phyloP scores from a whole-genome alignment of 345 rosid species.

The Zanthoxylum bungeanum region DNA sequence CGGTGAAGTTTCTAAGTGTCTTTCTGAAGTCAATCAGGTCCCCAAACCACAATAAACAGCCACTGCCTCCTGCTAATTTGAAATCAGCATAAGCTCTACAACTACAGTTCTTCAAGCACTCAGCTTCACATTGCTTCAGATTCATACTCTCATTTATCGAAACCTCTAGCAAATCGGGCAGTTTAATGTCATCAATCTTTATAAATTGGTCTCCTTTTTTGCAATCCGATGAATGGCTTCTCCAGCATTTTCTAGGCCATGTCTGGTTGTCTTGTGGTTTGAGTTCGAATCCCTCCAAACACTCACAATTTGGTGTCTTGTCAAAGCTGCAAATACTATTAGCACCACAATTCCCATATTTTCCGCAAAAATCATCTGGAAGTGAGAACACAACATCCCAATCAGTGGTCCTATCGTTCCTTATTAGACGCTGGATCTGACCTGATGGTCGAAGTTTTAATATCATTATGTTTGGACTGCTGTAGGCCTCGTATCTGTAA shows the following conservation, averaged over 20 bases:
- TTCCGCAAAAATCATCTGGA: slow-evolving; percentile 26
- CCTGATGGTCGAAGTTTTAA: not conserved
- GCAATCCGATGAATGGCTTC: not conserved
- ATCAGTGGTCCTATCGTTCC: slow-evolving; percentile 10
- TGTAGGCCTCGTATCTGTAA: slow-evolving; percentile 15
- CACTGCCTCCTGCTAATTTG: slow-evolving; percentile 9
- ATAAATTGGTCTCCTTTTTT: not conserved
- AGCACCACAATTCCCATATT: slow-evolving; percentile 20
- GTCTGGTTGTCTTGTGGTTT: slow-evolving; percentile 17
- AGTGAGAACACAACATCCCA: slow-evolving; percentile 13
- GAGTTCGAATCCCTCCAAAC: slow-evolving; percentile 28
- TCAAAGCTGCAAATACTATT: slow-evolving; percentile 5
- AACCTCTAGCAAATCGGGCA: not conserved
- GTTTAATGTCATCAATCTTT: slow-evolving; percentile 5
- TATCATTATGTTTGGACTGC: not conserved
- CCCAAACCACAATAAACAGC: slow-evolving; percentile 34
- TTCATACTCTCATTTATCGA: slow-evolving; percentile 14
- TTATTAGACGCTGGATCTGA: slow-evolving; percentile 3
- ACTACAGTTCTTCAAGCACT: slow-evolving; percentile 26
- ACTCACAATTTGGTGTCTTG: slow-evolving; percentile 25
- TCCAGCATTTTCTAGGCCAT: not conserved
- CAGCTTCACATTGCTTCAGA: slow-evolving; percentile 18
- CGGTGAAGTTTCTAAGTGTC: not conserved
- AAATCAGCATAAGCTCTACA: slow-evolving; percentile 28
- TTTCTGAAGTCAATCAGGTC: slow-evolving; percentile 24